Evolutionary conservation across 495 filamentous ascomycete genomes (phyloP).

Genomic region (Penicillium coffeae): DNA sequence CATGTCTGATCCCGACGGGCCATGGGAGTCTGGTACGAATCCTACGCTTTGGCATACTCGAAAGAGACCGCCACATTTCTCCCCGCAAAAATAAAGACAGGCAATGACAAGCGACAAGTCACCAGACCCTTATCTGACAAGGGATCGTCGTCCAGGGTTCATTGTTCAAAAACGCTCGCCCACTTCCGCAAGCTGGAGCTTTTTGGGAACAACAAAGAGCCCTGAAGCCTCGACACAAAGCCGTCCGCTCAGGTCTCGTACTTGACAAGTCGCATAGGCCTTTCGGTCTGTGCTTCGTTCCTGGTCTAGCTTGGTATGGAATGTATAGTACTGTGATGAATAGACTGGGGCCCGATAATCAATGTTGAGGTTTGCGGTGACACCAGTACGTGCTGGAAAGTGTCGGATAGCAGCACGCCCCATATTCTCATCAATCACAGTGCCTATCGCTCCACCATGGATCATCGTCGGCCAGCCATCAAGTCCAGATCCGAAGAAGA

Average conservation of each 20-base stretch:
- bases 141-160: not conserved
- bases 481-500: conserved; percentile 60
- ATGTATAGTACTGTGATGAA: conserved; percentile 59
- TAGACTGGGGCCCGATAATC: conserved; percentile 57
- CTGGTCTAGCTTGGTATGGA: conserved; percentile 48
- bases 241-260: conserved; percentile 51
- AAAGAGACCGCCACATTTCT: too few species aligned
- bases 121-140: not conserved
- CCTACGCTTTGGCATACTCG: too few species aligned
- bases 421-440: conserved; percentile 62
- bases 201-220: conserved; percentile 62
- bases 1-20: too few species aligned
- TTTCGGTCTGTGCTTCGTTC: conserved; percentile 57
- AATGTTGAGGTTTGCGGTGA: conserved; percentile 64
- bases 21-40: too few species aligned
- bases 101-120: not conserved
- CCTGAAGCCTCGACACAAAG: conserved; percentile 54
- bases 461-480: conserved; percentile 73
- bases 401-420: conserved; percentile 38
- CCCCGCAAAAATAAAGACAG: too few species aligned
- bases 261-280: conserved; percentile 53
- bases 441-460: conserved; percentile 72
- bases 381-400: conserved; percentile 43
- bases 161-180: conserved; percentile 39
- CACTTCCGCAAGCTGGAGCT: conserved; percentile 40